Evolutionary conservation across 768 basidiomycete genomes (phyloP), one percentile per base, ranked within the genome.

Genomic region (Fibroporia radiculosa): DNA sequence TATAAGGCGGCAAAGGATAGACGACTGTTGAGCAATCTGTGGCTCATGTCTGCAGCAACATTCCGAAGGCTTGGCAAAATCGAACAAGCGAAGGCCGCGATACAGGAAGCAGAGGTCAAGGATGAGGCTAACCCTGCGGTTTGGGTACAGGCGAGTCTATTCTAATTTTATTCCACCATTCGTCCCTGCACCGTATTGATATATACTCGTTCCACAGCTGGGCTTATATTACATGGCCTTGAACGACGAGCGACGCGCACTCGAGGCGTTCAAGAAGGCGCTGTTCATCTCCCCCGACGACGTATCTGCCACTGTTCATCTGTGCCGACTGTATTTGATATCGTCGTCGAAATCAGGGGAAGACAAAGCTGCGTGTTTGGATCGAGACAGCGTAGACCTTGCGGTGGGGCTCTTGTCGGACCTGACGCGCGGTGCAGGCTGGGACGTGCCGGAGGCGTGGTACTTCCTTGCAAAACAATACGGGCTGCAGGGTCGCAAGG

Each of bases 401-500:
- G 89, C 89, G 0, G 90, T 87, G 3, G 84, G 84, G 2, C 66
- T 93, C 55, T 71, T 98, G 22, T 75, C 75, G 1, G 78, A 86
- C 50, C 58, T 92, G 38, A 88, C 91, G 0, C 77, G 79, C 31
- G 88, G 85, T 0, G 67, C 70, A 0, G 95, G 84, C 10, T 97
- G 93, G 92, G 84, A 96, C 60, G 75, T 86, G 1, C 78, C 93
- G 0, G 95, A 98, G 61, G 93, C 87, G 20, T 99, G 95, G 95
- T 95, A 85, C 62, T 87, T 81, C 60, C 72, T 98, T 12, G 88
- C 82, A 5, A 89, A 82, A 56, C 84, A 83, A 19, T 85, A 85
- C 56, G 80, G 82, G 38, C 58, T 81, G 52, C 89, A 88, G 56
- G 83, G 76, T 2, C 73, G 83, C 40, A 77, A 74, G 49, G 82